Percentiles rank a stretch among this genome's conserved stretches.
Conservation (phyloP, 352 stramenopile genomes). For the Pythium myriotylum region DNA sequence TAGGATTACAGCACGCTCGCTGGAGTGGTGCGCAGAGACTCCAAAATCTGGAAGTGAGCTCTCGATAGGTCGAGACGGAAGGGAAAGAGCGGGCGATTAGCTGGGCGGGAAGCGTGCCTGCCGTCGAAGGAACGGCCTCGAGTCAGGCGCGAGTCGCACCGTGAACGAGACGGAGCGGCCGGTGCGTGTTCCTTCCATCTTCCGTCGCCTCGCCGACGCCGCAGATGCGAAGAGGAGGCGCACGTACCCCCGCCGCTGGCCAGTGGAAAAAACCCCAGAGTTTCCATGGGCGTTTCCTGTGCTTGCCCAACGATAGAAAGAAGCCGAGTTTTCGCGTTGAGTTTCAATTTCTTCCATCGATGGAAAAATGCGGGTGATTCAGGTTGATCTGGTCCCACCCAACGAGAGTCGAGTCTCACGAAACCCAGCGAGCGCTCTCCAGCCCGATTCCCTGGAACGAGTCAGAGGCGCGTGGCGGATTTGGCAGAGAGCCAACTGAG, state of each 20-base stretch:
- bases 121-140: conserved; percentile 17
- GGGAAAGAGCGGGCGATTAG: neutral
- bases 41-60: conserved; percentile 30
- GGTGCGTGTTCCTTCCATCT: conserved; percentile 20
- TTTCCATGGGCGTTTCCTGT: conserved; percentile 20
- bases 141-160: conserved; percentile 3
- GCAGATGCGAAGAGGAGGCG: conserved; percentile 25
- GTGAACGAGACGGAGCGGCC: conserved; percentile 22
- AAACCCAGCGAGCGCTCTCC: no score
- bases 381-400: no score
- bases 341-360: conserved; percentile 13
- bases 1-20: neutral
- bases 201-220: conserved; percentile 2
- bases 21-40: conserved; percentile 14
- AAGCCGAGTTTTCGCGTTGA: conserved; percentile 9
- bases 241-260: conserved; percentile 20
- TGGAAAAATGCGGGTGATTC: neutral
- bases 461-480: no score
- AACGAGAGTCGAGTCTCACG: no score
- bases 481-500: neutral
- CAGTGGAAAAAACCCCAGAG: conserved; percentile 4
- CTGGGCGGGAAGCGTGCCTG: conserved; percentile 14
- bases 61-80: neutral
- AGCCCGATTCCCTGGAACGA: no score
- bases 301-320: conserved; percentile 7